These are phyloP conservation scores for Helianthus annuus DNA, from an alignment of 129 eudicot species.

Conservation along the genomic window DNA sequence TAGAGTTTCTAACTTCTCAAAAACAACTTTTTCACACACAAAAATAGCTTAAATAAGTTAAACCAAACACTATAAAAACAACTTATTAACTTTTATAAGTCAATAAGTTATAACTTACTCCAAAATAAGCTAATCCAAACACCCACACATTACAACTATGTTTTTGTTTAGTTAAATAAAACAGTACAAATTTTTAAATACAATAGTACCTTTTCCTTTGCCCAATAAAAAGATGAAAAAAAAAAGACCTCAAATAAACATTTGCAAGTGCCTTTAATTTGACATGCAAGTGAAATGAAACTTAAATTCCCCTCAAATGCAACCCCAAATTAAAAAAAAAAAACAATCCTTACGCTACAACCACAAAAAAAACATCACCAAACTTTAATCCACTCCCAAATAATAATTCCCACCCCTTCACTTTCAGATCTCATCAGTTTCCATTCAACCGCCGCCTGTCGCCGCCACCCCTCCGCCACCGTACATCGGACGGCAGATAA, in stretches of 20 bases:
- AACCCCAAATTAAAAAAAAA: slow-evolving; percentile 25
- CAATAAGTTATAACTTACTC: too few relatives aligned
- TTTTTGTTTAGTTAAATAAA: too few relatives aligned
- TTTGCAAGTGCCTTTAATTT: not conserved
- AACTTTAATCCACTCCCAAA: slow-evolving; percentile 27
- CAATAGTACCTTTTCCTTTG: not conserved
- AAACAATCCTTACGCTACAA: slow-evolving; percentile 31
- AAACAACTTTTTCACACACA: too few relatives aligned
- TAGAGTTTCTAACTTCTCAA: too few relatives aligned
- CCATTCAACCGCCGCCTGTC: not conserved
- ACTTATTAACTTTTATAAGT: too few relatives aligned
- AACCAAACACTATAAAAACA: too few relatives aligned
- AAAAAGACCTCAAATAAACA: not conserved
- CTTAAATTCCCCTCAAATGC: slow-evolving; percentile 29
- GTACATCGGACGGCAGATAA: not conserved
- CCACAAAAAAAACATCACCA: slow-evolving; percentile 1
- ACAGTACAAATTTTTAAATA: too few relatives aligned
- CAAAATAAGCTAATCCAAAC: too few relatives aligned
- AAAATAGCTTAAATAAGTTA: too few relatives aligned
- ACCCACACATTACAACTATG: too few relatives aligned
- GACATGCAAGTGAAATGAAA: slow-evolving; percentile 27
- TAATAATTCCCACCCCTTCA: slow-evolving; percentile 32
- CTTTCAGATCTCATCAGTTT: slow-evolving; percentile 32
- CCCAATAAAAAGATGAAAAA: not conserved
- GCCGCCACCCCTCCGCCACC: not conserved